These are phyloP conservation scores for Pyrenochaeta sp. DNA, from an alignment of 2,329 filamentous ascomycete genomes.

Conservation along the genomic window DNA sequence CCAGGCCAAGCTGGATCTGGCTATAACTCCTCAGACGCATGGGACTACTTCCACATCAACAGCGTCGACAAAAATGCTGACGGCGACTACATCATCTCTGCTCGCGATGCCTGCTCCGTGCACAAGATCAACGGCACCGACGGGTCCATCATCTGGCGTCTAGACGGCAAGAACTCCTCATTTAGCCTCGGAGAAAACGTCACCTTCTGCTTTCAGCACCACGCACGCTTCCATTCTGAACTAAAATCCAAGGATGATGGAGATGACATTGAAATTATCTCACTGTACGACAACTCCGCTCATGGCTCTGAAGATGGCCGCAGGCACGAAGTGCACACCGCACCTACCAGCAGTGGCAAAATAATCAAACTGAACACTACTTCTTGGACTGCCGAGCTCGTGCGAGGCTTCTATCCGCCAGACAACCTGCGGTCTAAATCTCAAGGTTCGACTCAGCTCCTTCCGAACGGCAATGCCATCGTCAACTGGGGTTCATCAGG, in stretches of 20 bases:
- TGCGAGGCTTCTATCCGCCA: constrained; percentile 28
- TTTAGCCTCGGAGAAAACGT: constrained; percentile 27
- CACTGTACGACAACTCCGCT: constrained; percentile 53
- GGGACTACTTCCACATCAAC: constrained; percentile 54
- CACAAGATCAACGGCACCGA: constrained; percentile 35
- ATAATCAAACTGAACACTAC: constrained; percentile 24
- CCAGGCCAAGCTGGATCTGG: constrained; percentile 34
- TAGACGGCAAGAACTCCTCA: constrained; percentile 39
- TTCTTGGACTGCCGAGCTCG: constrained; percentile 25
- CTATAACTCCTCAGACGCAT: constrained; percentile 34
- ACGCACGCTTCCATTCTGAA: constrained; percentile 55
- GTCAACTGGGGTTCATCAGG: constrained; percentile 61
- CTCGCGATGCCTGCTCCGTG: constrained; percentile 34
- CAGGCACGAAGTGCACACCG: constrained; percentile 52
- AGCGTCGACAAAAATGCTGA: constrained; percentile 51
- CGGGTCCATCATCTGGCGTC: constrained; percentile 41
- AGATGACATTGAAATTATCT: constrained; percentile 22
- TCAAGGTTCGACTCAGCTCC: constrained; percentile 55
- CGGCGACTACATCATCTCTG: constrained; percentile 40
- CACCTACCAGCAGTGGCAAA: constrained; percentile 32
- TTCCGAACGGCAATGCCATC: constrained; percentile 56
- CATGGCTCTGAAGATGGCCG: constrained; percentile 51
- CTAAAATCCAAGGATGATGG: constrained; percentile 14
- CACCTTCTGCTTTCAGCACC: constrained; percentile 55
- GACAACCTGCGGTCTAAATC: constrained; percentile 49